These are phyloP conservation scores for Isatis tinctoria DNA, from an alignment of 345 rosid species.

Conservation along the genomic window DNA sequence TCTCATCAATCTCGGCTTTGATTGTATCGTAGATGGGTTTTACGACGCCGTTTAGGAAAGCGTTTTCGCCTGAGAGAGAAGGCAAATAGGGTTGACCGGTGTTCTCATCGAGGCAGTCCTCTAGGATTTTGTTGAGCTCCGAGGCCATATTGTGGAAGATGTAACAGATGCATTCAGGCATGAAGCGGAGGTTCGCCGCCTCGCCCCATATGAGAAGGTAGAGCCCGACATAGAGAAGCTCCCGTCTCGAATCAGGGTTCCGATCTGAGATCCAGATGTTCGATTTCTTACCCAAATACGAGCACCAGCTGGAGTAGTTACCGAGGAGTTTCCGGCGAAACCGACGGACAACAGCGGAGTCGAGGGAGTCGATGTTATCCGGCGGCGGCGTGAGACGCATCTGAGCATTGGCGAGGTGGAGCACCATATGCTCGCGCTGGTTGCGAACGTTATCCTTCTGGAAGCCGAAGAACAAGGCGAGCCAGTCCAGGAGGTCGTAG, in stretches of 20 bases:
- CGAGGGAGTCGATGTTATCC: conserved; percentile 81
- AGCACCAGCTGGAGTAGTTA: conserved; percentile 87
- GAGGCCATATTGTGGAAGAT: conserved; percentile 87
- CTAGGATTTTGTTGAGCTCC: conserved; percentile 81
- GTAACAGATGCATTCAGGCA: conserved; percentile 87
- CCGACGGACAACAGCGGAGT: conserved; percentile 57
- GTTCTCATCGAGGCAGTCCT: conserved; percentile 56
- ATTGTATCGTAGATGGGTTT: conserved; percentile 67
- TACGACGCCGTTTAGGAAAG: conserved; percentile 52
- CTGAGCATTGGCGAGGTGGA: conserved; percentile 92
- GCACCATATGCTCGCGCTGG: conserved; percentile 91
- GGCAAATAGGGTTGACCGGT: conserved; percentile 63
- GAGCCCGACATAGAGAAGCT: conserved; percentile 67
- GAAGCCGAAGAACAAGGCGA: conserved; percentile 80
- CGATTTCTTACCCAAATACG: conserved; percentile 70
- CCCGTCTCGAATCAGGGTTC: conserved; percentile 61
- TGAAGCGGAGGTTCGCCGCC: conserved; percentile 75
- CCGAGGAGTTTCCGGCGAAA: conserved; percentile 66
- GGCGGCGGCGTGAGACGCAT: conserved; percentile 96
- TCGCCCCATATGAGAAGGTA: conserved; percentile 91
- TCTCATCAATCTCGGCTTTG: conserved; percentile 49
- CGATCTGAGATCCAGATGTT: conserved; percentile 91
- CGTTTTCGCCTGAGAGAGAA: conserved; percentile 48
- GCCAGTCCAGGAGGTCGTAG: conserved; percentile 90
- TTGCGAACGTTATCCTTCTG: conserved; percentile 79